Conservation (phyloP, 2,329 filamentous ascomycete genomes). For the Hymenoscyphus fraxineus region DNA sequence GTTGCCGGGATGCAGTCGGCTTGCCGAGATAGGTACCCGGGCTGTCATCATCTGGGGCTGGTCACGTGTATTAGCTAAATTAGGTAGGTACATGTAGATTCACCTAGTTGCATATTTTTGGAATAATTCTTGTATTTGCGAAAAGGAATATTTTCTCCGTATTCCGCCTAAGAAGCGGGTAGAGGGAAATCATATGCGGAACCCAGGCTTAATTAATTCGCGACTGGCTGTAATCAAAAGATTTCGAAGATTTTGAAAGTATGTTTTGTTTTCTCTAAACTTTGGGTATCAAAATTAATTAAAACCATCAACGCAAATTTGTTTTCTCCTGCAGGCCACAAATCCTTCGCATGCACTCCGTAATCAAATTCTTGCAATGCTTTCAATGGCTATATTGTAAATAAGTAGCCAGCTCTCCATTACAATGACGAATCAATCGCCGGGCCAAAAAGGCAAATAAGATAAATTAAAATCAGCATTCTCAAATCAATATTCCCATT, state of each 20-base stretch:
- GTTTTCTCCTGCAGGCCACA: not conserved
- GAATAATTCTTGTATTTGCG: too few relatives aligned
- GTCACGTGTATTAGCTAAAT: too few relatives aligned
- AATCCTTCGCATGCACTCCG: not conserved
- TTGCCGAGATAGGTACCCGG: too few relatives aligned
- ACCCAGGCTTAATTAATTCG: too few relatives aligned
- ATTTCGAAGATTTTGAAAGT: not conserved
- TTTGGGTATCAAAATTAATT: not conserved
- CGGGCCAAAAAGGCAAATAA: constrained; percentile 9
- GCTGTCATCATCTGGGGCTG: too few relatives aligned
- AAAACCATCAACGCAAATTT: not conserved
- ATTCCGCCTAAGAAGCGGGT: too few relatives aligned
- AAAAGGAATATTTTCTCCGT: too few relatives aligned
- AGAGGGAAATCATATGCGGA: too few relatives aligned
- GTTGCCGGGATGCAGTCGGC: not conserved
- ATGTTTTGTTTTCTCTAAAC: not conserved
- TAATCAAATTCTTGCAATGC: constrained; percentile 4
- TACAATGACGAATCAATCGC: constrained; percentile 18
- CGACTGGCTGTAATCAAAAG: not conserved
- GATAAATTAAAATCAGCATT: constrained; percentile 4
- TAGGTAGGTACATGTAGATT: too few relatives aligned
- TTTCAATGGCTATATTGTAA: constrained; percentile 9
- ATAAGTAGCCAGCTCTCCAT: constrained; percentile 12
- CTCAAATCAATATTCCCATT: constrained; percentile 1
- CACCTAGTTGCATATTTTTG: too few relatives aligned